These are phyloP conservation scores for Nothophaeocryptopus gaeumannii DNA, from an alignment of 2,329 filamentous ascomycete species.

Conservation along the genomic window DNA sequence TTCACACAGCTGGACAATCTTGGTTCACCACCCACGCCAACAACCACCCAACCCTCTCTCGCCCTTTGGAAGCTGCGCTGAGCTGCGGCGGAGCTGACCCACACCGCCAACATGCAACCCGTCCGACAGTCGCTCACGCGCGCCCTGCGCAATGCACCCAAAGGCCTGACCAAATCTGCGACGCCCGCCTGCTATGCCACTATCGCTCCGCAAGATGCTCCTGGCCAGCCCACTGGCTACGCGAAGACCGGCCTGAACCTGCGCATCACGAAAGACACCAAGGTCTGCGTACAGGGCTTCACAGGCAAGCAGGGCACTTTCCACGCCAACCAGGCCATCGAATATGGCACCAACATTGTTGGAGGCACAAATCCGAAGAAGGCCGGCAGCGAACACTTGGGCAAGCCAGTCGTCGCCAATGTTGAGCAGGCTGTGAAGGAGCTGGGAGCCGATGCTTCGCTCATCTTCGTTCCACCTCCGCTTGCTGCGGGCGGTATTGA, in stretches of 20 bases:
- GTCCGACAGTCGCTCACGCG: slow-evolving; percentile 70
- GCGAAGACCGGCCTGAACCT: slow-evolving; percentile 60
- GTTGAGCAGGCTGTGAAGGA: slow-evolving; percentile 85
- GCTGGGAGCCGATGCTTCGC: slow-evolving; percentile 85
- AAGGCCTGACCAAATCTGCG: slow-evolving; percentile 39
- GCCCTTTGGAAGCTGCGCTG: slow-evolving; percentile 8
- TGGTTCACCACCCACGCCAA: slow-evolving; percentile 1
- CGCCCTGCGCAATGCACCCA: slow-evolving; percentile 64
- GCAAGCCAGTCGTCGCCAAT: slow-evolving; percentile 86
- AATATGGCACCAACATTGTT: slow-evolving; percentile 97
- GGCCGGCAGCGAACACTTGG: slow-evolving; percentile 85
- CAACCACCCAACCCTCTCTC: slow-evolving; percentile 4
- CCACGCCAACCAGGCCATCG: slow-evolving; percentile 95
- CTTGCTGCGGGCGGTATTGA: slow-evolving; percentile 92
- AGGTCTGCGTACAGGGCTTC: slow-evolving; percentile 95
- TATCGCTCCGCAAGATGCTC: slow-evolving; percentile 48
- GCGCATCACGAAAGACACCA: slow-evolving; percentile 87
- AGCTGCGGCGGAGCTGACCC: slow-evolving; percentile 11
- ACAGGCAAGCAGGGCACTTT: slow-evolving; percentile 75
- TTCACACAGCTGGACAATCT: not conserved
- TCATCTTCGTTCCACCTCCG: slow-evolving; percentile 96
- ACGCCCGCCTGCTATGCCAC: slow-evolving; percentile 71
- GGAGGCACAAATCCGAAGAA: slow-evolving; percentile 99
- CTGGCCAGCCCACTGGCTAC: slow-evolving; percentile 42
- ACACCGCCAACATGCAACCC: slow-evolving; percentile 70